A percentile compares a stretch with the other conserved stretches of the same genome.
Evolutionary conservation across 2,329 filamentous ascomycete species (phyloP).

Genomic region (Colletotrichum brevisporum): DNA sequence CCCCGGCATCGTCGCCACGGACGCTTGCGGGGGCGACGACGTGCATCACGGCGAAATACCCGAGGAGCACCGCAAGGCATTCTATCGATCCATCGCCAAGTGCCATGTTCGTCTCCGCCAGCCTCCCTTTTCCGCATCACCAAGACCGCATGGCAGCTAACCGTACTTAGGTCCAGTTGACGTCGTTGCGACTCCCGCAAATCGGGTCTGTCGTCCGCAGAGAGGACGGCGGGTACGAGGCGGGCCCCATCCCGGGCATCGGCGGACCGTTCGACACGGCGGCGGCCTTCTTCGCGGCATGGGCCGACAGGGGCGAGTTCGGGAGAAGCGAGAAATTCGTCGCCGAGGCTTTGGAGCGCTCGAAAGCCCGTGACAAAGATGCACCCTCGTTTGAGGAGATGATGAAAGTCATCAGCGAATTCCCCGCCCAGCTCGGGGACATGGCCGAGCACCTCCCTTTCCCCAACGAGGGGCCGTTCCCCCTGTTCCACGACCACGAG

Average conservation of each 20-base stretch:
- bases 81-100: slow-evolving; percentile 13
- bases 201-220: slow-evolving; percentile 40
- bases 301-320: slow-evolving; percentile 41
- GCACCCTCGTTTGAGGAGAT: slow-evolving; percentile 1
- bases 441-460: slow-evolving; percentile 1
- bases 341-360: not conserved
- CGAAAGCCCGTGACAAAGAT: not conserved
- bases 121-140: not conserved
- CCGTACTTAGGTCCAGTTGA: slow-evolving; percentile 39
- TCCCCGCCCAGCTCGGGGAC: slow-evolving; percentile 2
- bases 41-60: slow-evolving; percentile 13
- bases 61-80: not conserved
- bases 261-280: slow-evolving; percentile 44
- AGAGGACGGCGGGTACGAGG: slow-evolving; percentile 33
- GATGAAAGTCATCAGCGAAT: not conserved
- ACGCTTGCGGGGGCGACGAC: slow-evolving; percentile 11
- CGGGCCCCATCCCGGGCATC: slow-evolving; percentile 43
- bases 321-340: not conserved
- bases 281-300: slow-evolving; percentile 42
- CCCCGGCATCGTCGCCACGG: slow-evolving; percentile 18
- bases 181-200: slow-evolving; percentile 42
- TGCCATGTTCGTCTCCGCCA: slow-evolving; percentile 3
- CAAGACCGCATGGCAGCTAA: slow-evolving; percentile 2
- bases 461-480: slow-evolving; percentile 48
- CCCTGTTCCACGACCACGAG: slow-evolving; percentile 47